phyloP scores from a whole-genome alignment of 1,284 basidiomycete species.

The Puccinia sorghi region DNA sequence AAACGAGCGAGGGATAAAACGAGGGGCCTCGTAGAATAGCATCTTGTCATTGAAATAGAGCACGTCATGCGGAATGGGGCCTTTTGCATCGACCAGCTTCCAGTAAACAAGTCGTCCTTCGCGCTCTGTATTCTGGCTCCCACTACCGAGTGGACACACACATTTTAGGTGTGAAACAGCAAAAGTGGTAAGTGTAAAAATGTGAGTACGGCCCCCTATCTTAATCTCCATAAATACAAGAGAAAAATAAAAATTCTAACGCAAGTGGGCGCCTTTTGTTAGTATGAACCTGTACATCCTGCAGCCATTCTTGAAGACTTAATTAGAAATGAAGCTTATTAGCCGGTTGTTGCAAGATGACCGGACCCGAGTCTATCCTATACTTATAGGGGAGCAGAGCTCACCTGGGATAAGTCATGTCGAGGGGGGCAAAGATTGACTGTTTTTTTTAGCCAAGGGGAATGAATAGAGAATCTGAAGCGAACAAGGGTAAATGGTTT shows the following conservation, averaged over 20 bases:
- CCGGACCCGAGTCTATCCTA: not conserved
- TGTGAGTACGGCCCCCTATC: no score
- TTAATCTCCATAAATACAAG: no score
- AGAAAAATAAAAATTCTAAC: not conserved
- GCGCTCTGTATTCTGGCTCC: not conserved
- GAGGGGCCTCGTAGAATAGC: not conserved
- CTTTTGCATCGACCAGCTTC: not conserved
- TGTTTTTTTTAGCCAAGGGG: not conserved
- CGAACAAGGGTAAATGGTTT: not conserved
- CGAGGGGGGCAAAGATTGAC: no score
- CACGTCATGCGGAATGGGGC: not conserved
- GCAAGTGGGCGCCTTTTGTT: not conserved
- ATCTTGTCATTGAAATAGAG: not conserved
- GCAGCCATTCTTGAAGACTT: constrained; percentile 10
- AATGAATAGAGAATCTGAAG: not conserved
- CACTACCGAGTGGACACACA: not conserved
- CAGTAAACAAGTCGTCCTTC: not conserved
- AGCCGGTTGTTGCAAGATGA: not conserved
- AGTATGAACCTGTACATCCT: constrained; percentile 1
- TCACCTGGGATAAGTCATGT: constrained; percentile 3
- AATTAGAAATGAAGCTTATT: not conserved
- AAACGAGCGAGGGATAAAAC: not conserved
- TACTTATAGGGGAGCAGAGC: not conserved
- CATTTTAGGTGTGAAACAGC: no score
- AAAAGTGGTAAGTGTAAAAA: no score